Percentiles rank a stretch among this genome's conserved stretches.
phyloP scores from a whole-genome alignment of 768 basidiomycete genomes.

The Termitomyces eurrhizus region DNA sequence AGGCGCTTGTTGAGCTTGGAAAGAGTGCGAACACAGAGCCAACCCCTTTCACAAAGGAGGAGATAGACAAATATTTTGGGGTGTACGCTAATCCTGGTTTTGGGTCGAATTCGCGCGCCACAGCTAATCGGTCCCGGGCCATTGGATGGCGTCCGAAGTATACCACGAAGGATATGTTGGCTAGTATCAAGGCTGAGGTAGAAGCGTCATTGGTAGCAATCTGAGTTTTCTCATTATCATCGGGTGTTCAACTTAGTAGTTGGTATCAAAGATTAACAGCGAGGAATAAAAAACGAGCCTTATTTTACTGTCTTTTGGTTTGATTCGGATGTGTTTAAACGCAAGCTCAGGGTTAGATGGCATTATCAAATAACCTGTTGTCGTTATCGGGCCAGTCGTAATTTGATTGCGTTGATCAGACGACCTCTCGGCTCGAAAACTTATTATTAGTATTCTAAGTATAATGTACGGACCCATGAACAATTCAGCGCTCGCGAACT shows the following conservation, averaged over 20 bases:
- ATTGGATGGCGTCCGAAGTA: constrained; percentile 44
- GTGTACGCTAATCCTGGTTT: constrained; percentile 18
- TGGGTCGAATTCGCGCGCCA: constrained; percentile 35
- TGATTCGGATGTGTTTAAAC: background rate
- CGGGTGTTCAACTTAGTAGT: background rate
- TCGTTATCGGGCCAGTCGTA: background rate
- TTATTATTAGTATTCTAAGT: background rate
- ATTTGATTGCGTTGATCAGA: background rate
- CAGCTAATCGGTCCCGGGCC: constrained; percentile 27
- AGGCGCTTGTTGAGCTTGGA: constrained; percentile 33
- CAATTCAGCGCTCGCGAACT: background rate
- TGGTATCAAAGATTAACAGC: background rate
- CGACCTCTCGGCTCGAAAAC: background rate
- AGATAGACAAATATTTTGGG: constrained; percentile 36
- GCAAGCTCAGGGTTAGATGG: background rate
- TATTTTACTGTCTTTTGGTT: no score
- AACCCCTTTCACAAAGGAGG: constrained; percentile 40
- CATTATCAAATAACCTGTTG: no score
- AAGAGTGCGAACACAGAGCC: constrained; percentile 33
- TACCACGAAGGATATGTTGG: constrained; percentile 35
- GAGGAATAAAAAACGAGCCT: no score
- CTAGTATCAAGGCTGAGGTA: constrained; percentile 38
- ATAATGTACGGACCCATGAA: background rate
- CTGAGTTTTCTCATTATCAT: no score
- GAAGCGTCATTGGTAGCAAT: constrained; percentile 15